Base-by-base conservation (phyloP, 371 early-diverging fungal genomes). In the Rhizopus microsporus region DNA sequence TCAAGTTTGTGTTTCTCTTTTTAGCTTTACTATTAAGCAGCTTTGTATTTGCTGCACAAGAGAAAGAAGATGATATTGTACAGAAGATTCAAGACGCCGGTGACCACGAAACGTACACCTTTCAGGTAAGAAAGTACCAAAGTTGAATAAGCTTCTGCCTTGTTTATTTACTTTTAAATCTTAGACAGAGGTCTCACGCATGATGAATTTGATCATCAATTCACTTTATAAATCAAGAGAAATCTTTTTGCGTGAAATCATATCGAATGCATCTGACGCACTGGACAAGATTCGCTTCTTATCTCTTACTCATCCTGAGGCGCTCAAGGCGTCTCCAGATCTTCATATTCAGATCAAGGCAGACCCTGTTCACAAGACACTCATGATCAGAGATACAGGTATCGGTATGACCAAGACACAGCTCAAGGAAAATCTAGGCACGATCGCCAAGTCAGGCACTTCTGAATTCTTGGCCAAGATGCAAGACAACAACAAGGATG, bases 261-360 rank as follows among this genome's bases (percentile, higher is more conserved):
- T 98, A 47, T 95, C 95, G 13, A 99, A 99, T 74, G 93, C 93
- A 6, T 90, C 93, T 4, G 99, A 99, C 75, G 98, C 99, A 0
- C 72, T 94, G 38, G 95, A 96, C 81, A 99, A 99, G 85, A 88
- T 96, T 55, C 84, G 94, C 10, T 90, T 89, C 67, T 44, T 83
- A 46, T 77, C 91, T 10, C 69, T 96, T 43, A 92, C 93, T 5
- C 81, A 93, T 62, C 67, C 83, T 15, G 47, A 76, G 4, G 83
- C 83, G 2, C 68, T 93, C 33, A 75, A 56, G n/a, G 49, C 63
- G 37, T 81, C 82, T 31, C 58, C 81, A 4, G 77, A 85, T 50
- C 80, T 94, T 34, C 84, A 86, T 40, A 90, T 96, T 61, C 79
- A 84, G 7, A 88, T 94, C 51, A 78, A 82, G 29, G 80, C 91